Percentiles rank a stretch among this genome's conserved stretches.
phyloP scores from a whole-genome alignment of 2,329 filamentous ascomycete genomes.

The Fusarium anthophilum region DNA sequence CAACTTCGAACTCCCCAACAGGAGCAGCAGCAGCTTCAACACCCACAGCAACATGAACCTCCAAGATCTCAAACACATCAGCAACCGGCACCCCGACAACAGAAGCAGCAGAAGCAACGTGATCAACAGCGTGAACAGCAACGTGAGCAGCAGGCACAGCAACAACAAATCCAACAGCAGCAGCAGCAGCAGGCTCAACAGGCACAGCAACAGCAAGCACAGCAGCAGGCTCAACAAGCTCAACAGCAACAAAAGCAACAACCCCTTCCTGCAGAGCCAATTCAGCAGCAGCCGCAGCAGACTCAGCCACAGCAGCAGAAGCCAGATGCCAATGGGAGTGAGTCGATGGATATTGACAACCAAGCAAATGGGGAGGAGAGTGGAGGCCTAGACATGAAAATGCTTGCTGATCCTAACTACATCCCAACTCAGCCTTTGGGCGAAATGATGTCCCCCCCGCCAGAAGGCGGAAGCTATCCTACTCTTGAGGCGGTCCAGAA shows the following conservation, averaged over 20 bases:
- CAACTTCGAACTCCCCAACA: slow-evolving; percentile 42
- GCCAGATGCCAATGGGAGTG: slow-evolving; percentile 55
- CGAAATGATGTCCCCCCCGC: slow-evolving; percentile 69
- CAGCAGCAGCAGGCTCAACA: slow-evolving; percentile 41
- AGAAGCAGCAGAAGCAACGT: slow-evolving; percentile 43
- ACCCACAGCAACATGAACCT: slow-evolving; percentile 40
- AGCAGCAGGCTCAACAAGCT: slow-evolving; percentile 40
- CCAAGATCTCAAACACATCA: slow-evolving; percentile 43
- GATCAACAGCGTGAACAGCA: slow-evolving; percentile 49
- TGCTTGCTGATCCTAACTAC: slow-evolving; percentile 60
- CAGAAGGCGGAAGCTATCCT: slow-evolving; percentile 70
- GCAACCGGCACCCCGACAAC: slow-evolving; percentile 43
- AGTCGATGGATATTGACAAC: slow-evolving; percentile 64
- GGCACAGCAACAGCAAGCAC: slow-evolving; percentile 39
- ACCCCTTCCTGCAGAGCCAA: slow-evolving; percentile 45
- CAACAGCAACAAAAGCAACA: slow-evolving; percentile 46
- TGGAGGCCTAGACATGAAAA: slow-evolving; percentile 57
- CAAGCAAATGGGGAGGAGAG: slow-evolving; percentile 58
- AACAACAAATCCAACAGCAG: slow-evolving; percentile 40
- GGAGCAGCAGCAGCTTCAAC: slow-evolving; percentile 43
- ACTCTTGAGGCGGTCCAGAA: slow-evolving; percentile 73
- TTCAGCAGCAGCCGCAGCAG: slow-evolving; percentile 46
- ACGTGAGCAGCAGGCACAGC: slow-evolving; percentile 42
- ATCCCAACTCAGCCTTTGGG: slow-evolving; percentile 66
- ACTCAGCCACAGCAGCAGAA: slow-evolving; percentile 50